These are phyloP conservation scores for Penicillium pulvis DNA, from an alignment of 495 filamentous ascomycete species.

Conservation along the genomic window DNA sequence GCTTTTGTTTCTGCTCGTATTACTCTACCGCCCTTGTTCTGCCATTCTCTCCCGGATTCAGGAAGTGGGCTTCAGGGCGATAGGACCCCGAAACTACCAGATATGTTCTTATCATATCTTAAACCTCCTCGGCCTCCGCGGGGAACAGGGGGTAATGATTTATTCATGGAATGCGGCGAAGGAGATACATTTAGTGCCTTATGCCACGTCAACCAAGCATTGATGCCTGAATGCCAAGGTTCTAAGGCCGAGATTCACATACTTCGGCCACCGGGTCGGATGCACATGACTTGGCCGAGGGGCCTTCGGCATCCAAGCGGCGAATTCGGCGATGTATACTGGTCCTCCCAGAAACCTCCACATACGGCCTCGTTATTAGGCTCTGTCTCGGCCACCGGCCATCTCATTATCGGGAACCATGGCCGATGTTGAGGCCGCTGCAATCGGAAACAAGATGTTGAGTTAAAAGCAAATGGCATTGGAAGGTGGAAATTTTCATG, in stretches of 20 bases:
- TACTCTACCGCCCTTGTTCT: not conserved
- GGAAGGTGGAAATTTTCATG: not conserved
- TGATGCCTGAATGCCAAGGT: no score
- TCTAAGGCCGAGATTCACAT: not conserved
- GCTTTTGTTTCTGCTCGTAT: not conserved
- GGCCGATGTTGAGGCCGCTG: not conserved
- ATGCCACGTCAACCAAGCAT: no score
- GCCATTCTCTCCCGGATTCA: no score
- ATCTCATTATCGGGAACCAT: not conserved
- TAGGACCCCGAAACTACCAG: no score
- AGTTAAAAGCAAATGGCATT: not conserved
- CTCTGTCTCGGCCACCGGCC: not conserved
- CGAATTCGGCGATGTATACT: not conserved
- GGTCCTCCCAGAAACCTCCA: not conserved
- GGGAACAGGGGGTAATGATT: no score
- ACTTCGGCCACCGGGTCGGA: not conserved
- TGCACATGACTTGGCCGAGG: conserved; percentile 12
- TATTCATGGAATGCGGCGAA: no score
- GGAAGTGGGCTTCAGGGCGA: no score
- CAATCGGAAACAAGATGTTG: not conserved
- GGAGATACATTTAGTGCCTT: no score
- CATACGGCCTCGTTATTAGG: not conserved
- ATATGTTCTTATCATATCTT: no score
- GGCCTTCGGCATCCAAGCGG: conserved; percentile 3
- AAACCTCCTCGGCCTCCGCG: no score